Base-by-base conservation (phyloP, 2,329 filamentous ascomycete species). In the Chrysoporthe austroafricana region DNA sequence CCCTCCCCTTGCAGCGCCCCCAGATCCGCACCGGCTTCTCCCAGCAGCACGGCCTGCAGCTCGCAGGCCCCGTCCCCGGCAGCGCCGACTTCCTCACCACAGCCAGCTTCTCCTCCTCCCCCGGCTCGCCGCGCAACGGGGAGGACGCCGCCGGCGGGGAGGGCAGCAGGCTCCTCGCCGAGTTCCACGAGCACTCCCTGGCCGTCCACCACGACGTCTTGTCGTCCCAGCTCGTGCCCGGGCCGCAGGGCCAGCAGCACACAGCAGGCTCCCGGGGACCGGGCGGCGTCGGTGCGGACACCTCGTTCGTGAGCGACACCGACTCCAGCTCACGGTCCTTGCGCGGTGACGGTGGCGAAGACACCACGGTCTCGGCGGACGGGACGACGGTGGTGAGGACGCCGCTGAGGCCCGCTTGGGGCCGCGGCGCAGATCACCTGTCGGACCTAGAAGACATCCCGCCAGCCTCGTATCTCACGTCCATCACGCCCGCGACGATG, bases 101-200 rank as follows among this genome's bases (percentile, higher is more conserved):
- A 1, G 77, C 80, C 2, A 77, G 80, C 39, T 71, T 82, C 14
- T 81, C 81, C 6, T 72, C 77, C 43, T 72, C 74, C 11, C 70
- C 72, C 13, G 52, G 66, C n/a, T 72, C 72, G 9, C 70, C 69
- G 36, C 52, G 54, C 4, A 16, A 32, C 44, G 60, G 63, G 18
- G 46, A 62, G 18, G 62, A 63, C 1, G 65, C 65, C 16, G 9
- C 50, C 11, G 44, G 60, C 0, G 69, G 72, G 32, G 57, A 44
- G 18, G 42, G 34, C 60, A 66, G 42, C 18, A 61, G 59, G 46
- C 70, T 82, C 0, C 77, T 90, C 3, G 85, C 86, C 3, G 85
- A 89, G 66, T 96, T 96, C 76, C 91, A 93, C 73, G 87, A 96
- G 71, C 88, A 95, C 73, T 96, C 93, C 0, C 84, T 96, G 61